Evolutionary conservation across 140 eudicot species (phyloP).

Genomic region (Flaveria floridana): DNA sequence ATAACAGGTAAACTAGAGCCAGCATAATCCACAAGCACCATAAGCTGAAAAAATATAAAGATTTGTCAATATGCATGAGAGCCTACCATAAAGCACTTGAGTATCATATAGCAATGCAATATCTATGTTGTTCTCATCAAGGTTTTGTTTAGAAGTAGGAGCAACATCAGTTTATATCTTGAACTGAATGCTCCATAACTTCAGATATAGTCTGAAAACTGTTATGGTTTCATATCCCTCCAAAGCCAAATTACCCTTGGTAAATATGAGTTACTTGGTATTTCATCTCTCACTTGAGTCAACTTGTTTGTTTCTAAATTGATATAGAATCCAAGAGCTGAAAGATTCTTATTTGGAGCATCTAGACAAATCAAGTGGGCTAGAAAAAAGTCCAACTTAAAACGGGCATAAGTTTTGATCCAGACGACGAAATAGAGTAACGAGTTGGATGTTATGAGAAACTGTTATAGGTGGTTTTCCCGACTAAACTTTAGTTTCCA

Average conservation of each 20-base stretch:
- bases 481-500: too few relatives aligned
- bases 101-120: conserved; percentile 9
- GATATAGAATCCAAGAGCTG: neutral
- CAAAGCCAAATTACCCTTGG: conserved; percentile 15
- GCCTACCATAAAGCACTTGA: conserved; percentile 6
- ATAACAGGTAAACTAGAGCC: conserved; percentile 63
- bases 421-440: neutral
- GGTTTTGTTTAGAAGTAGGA: neutral
- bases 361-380: neutral
- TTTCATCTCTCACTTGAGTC: conserved; percentile 7
- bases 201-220: too few relatives aligned
- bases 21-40: conserved; percentile 79
- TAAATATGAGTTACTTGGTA: neutral
- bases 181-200: neutral
- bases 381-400: neutral
- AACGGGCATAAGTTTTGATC: neutral
- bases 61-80: neutral
- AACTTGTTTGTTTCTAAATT: neutral
- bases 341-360: neutral
- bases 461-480: neutral
- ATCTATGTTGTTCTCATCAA: conserved; percentile 3
- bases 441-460: neutral
- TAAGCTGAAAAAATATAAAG: conserved; percentile 47
- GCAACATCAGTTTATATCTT: neutral
- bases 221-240: neutral